Evolutionary conservation across 2,329 filamentous ascomycete species (phyloP), one percentile per base, ranked within the genome.

Genomic region (Massarina eburnea): DNA sequence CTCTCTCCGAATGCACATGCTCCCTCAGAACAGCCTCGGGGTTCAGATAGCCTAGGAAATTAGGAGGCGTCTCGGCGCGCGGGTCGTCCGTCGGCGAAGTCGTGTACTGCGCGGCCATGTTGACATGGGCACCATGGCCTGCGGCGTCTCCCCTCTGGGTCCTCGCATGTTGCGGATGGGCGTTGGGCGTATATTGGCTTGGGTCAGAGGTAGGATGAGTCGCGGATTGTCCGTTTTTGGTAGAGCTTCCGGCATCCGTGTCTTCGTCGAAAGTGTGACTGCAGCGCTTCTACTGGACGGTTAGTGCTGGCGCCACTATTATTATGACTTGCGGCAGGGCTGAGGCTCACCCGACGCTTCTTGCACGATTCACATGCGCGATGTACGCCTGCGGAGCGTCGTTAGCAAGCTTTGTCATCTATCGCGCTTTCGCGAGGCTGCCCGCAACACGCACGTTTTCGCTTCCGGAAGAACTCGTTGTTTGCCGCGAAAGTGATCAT

Each of bases 1-100:
- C 61, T 44, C 62, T 57, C 33, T 67, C 63, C 8, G 68, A 60
- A 34, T 68, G 59, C 32, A 71, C 64, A 24, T 73, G 67, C 34
- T 74, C 70, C 40, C 75, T 59, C 24, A 78, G 61, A 8, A 73
- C 71, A n/a, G 74, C 69, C 50, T 76, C 74, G 4, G 75, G 75
- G 30, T 72, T 73, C 43, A 76, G 57, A 46, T 77, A 76, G 41
- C 74, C 73, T 34, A 76, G 55, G 48, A 76, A 76, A 40, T 72
- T 71, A 15, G 70, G 65, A 14, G 70, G 67, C 24, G 64, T 71
- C 38, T 61, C 56, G 20, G 60, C 49, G 14, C 58, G 57, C 35
- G 55, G 56, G n/a, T 61, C 60, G 21, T 65, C 63, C 21, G 52
- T 55, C 17, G 17, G 18, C 17, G 34, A 14, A 39, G 66, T 62